Base-by-base conservation (phyloP, 176 grass and related monocot genomes). In the Zoysia pacifica region DNA sequence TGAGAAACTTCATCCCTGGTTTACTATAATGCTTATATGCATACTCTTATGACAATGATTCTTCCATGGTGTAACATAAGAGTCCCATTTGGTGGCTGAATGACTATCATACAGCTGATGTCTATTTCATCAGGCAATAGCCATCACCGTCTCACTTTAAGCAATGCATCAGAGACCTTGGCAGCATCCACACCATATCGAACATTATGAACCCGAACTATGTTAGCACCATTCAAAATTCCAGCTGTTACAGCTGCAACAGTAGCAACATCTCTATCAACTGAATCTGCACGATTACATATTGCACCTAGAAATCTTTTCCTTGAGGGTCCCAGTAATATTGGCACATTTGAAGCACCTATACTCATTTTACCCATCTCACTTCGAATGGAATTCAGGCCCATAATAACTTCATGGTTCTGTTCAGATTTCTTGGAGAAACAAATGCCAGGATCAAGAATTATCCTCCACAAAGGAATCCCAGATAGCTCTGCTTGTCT, bases 391-490 rank as follows among this genome's bases (percentile, higher is more conserved):
- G 78, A 79, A 51, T 80, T 4, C 73, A 97, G 72, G 15, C 90
- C 92, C 20, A 51, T 72, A 36, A 89, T 87, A 48, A 91, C n/a
- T 89, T 87, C 70, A 73, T 87, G 62, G 75, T 93, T 92, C 14
- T 97, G 90, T 20, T 45, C 51, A 7, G 67, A 37, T 16, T 88
- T 81, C 86, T 97, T 93, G 56, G 95, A 97, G 79, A 97, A 97
- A 4, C 92, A 90, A 70, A 97, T 85, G 52, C 95, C 95, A 11
- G 95, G 95, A 76, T 97, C 95, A 81, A 94, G 41, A 52, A 94
- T 81, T 62, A 97, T 89, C 81, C 95, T 86, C 91, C 95, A 97
- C 77, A 94, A 72, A 0, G 95, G 92, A 77, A 97, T 91, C 9
- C 89, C 91, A 51, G 83, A 85, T 45, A 90, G 47, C 52, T 94